phyloP scores from a whole-genome alignment of 176 grass and related monocot genomes.

The Themeda triandra region DNA sequence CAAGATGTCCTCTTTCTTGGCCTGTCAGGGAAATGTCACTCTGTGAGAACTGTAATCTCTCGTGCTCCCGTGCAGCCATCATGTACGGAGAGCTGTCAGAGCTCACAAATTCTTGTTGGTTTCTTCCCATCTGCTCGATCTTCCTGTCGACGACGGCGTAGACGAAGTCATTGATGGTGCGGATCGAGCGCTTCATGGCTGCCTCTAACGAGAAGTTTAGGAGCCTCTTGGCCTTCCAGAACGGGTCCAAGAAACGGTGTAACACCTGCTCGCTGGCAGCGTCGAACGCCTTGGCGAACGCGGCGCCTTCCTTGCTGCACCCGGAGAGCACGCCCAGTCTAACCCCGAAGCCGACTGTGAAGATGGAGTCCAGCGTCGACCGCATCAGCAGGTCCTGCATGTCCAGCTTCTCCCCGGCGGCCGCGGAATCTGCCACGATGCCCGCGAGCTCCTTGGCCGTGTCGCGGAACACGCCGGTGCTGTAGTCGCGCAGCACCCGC shows the following conservation, averaged over 20 bases:
- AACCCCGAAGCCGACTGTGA: slow-evolving; percentile 62
- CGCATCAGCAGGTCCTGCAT: too few species aligned
- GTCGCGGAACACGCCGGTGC: slow-evolving; percentile 61
- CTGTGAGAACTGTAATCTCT: not conserved
- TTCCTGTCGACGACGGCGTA: slow-evolving; percentile 54
- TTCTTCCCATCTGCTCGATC: slow-evolving; percentile 33
- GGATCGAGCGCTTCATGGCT: slow-evolving; percentile 50
- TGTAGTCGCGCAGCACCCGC: slow-evolving; percentile 63
- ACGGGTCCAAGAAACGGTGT: slow-evolving; percentile 46
- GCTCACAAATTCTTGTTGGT: slow-evolving; percentile 47
- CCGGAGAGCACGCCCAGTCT: slow-evolving; percentile 42
- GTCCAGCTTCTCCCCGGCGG: too few species aligned
- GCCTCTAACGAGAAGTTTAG: slow-evolving; percentile 64
- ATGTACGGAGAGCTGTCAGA: too few species aligned
- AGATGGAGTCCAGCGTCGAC: slow-evolving; percentile 82
- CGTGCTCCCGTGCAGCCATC: not conserved
- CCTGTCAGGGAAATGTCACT: slow-evolving; percentile 21
- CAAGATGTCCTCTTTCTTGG: slow-evolving; percentile 69
- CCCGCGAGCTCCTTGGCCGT: slow-evolving; percentile 49
- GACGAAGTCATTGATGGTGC: slow-evolving; percentile 55
- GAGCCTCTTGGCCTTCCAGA: slow-evolving; percentile 68
- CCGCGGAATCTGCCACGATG: too few species aligned
- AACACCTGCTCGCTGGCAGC: slow-evolving; percentile 52
- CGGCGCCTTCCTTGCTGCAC: slow-evolving; percentile 20
- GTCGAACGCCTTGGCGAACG: slow-evolving; percentile 74